Evolutionary conservation across 306 rosid genomes (phyloP).

Genomic region (Vigna nakashimae): DNA sequence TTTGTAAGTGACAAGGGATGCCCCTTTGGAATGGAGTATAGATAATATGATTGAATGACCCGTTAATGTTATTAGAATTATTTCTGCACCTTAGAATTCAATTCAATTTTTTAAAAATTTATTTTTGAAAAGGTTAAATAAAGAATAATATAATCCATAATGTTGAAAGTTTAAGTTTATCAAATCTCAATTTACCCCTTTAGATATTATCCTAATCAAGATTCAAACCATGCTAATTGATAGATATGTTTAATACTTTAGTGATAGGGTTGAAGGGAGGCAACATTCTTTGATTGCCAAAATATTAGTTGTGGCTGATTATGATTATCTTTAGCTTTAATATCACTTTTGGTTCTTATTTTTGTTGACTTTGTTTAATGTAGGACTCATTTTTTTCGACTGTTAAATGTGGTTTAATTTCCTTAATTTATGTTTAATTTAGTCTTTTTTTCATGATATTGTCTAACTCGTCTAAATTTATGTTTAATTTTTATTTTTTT

Average conservation of each 20-base stretch:
- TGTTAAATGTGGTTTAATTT: too few relatives aligned
- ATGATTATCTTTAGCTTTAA: not conserved
- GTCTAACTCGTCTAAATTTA: too few relatives aligned
- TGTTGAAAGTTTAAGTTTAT: slow-evolving; percentile 22
- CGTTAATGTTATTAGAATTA: slow-evolving; percentile 8
- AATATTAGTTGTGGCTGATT: slow-evolving; percentile 5
- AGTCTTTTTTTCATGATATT: too few relatives aligned
- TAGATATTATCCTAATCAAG: slow-evolving; percentile 14
- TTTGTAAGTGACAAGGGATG: slow-evolving; percentile 3
- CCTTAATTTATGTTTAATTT: too few relatives aligned
- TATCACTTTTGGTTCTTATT: too few relatives aligned
- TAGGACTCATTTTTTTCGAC: too few relatives aligned
- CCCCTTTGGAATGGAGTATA: slow-evolving; percentile 13
- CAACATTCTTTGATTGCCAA: slow-evolving; percentile 33
- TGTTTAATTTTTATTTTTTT: too few relatives aligned
- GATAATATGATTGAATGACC: not conserved
- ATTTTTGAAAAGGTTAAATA: slow-evolving; percentile 17
- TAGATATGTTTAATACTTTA: not conserved
- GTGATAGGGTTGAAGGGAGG: slow-evolving; percentile 1
- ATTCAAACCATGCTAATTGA: slow-evolving; percentile 28
- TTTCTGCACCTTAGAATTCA: slow-evolving; percentile 22
- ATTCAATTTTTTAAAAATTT: slow-evolving; percentile 2
- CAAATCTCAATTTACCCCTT: not conserved
- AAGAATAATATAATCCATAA: not conserved
- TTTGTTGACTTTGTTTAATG: too few relatives aligned